Evolutionary conservation across 2,329 filamentous ascomycete species (phyloP).

Genomic region (Knufia fluminis): DNA sequence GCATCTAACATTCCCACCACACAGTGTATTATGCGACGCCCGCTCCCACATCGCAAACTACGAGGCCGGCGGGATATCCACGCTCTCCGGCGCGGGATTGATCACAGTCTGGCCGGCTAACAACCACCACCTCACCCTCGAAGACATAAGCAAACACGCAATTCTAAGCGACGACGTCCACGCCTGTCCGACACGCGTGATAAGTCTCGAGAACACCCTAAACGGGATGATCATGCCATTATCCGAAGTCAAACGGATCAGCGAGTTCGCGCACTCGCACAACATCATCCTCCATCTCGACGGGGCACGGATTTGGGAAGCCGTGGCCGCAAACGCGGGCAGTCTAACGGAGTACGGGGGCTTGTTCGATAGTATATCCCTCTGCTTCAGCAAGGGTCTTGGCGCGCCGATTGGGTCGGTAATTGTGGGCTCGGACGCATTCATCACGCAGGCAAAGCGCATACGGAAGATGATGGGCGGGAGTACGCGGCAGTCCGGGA

Average conservation of each 20-base stretch:
- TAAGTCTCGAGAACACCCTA: conserved; percentile 79
- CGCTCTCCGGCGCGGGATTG: conserved; percentile 61
- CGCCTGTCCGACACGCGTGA: conserved; percentile 67
- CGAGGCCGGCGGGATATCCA: conserved; percentile 59
- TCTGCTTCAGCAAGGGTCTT: conserved; percentile 76
- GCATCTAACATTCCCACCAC: conserved; percentile 68
- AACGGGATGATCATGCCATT: conserved; percentile 71
- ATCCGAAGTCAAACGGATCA: conserved; percentile 58
- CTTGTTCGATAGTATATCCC: conserved; percentile 62
- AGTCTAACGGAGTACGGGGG: conserved; percentile 59
- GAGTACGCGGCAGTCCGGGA: conserved; percentile 65
- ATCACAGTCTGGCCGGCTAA: conserved; percentile 60
- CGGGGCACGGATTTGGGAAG: conserved; percentile 75
- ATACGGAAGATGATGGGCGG: conserved; percentile 74
- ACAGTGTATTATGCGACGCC: conserved; percentile 69
- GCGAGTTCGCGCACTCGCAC: conserved; percentile 56
- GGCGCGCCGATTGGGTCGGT: conserved; percentile 74
- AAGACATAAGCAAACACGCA: conserved; percentile 61
- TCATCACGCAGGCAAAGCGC: conserved; percentile 62
- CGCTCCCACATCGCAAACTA: conserved; percentile 64
- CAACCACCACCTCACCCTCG: conserved; percentile 62
- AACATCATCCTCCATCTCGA: conserved; percentile 66
- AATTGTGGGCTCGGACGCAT: conserved; percentile 50
- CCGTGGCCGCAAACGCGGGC: conserved; percentile 60
- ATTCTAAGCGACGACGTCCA: conserved; percentile 64